phyloP scores from a whole-genome alignment of 208 protist genomes.

The Wallacemonas sp. region DNA sequence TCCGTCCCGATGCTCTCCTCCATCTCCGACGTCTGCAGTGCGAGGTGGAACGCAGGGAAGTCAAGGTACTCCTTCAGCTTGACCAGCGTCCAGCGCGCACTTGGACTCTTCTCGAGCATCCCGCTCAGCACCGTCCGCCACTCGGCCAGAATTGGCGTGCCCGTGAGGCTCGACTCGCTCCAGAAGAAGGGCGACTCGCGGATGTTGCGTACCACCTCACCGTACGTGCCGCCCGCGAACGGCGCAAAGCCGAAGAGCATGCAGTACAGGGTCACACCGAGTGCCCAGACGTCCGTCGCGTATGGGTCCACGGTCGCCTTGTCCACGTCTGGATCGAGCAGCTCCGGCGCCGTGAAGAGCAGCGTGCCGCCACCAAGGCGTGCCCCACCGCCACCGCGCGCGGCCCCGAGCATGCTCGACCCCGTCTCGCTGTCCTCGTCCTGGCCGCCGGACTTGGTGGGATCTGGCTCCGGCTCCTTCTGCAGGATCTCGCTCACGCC shows the following conservation, averaged over 20 bases:
- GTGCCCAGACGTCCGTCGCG: constrained; percentile 76
- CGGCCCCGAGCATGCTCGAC: background rate
- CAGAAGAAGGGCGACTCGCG: constrained; percentile 40
- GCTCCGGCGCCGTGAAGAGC: constrained; percentile 78
- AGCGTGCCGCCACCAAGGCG: constrained; percentile 56
- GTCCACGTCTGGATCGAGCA: constrained; percentile 26
- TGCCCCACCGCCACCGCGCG: background rate
- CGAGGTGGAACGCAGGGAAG: constrained; percentile 24
- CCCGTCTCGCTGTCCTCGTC: constrained; percentile 15
- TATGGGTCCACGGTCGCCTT: constrained; percentile 39
- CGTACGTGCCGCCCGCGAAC: constrained; percentile 52
- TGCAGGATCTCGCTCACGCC: constrained; percentile 73
- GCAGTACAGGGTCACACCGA: constrained; percentile 83
- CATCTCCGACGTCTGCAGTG: constrained; percentile 19
- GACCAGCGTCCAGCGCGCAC: constrained; percentile 54
- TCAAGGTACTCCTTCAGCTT: constrained; percentile 63
- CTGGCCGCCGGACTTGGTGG: background rate
- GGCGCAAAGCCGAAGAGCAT: constrained; percentile 74
- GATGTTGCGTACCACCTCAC: constrained; percentile 46
- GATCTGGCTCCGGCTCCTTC: background rate
- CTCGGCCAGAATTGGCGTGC: constrained; percentile 28
- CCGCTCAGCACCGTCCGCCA: constrained; percentile 61
- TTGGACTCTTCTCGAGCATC: constrained; percentile 75
- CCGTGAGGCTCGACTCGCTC: constrained; percentile 32
- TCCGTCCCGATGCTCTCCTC: constrained; percentile 10